A percentile compares a stretch with the other conserved stretches of the same genome.
These are phyloP conservation scores for Penicillium mononematosum DNA, from an alignment of 495 filamentous ascomycete genomes.

Conservation along the genomic window DNA sequence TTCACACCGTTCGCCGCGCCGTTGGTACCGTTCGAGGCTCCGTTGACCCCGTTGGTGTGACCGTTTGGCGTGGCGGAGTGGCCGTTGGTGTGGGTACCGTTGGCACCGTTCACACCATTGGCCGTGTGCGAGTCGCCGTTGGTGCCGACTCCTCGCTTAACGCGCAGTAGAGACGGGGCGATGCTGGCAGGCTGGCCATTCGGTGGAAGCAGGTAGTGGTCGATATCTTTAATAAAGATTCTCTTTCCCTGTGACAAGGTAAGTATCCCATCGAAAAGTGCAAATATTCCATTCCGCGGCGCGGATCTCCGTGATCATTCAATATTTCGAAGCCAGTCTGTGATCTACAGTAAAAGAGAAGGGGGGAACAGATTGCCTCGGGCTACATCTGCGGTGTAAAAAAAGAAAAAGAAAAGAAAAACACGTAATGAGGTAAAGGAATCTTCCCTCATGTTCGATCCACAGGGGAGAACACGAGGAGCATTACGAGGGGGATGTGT, in stretches of 20 bases:
- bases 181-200: conserved; percentile 61
- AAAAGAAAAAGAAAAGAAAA: background rate
- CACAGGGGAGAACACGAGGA: conserved; percentile 12
- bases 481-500: background rate
- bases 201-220: conserved; percentile 83
- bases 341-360: background rate
- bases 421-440: conserved; percentile 1
- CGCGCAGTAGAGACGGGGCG: conserved; percentile 67
- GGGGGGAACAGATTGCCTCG: background rate
- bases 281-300: background rate
- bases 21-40: conserved; percentile 15
- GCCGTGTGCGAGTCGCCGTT: conserved; percentile 22
- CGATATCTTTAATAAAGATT: conserved; percentile 96
- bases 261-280: conserved; percentile 32
- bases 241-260: conserved; percentile 60
- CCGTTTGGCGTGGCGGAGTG: conserved; percentile 20
- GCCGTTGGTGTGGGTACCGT: conserved; percentile 32
- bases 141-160: conserved; percentile 60
- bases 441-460: conserved; percentile 13
- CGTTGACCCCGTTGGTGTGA: conserved; percentile 18
- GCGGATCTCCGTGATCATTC: background rate
- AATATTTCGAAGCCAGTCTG: no score
- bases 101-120: conserved; percentile 30
- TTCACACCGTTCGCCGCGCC: conserved; percentile 22
- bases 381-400: conserved; percentile 1